A percentile compares a stretch with the other conserved stretches of the same genome.
Conservation (phyloP, 805 yeast species). For the Candida coquimbonensis region DNA sequence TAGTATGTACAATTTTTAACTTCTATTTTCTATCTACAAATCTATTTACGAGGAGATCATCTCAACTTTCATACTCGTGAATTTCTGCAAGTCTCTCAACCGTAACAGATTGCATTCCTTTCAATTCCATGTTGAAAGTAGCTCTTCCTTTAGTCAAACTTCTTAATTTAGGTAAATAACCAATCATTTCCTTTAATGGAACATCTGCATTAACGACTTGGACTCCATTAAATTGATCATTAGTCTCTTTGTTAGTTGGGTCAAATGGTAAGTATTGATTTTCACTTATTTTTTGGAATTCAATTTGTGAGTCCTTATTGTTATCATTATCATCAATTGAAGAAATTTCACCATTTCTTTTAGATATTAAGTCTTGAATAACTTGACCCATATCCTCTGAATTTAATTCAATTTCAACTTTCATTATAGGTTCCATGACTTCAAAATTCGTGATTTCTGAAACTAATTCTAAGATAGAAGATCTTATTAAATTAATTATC, state of each 20-base stretch:
- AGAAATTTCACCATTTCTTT: conserved; percentile 66
- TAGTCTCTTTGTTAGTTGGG: conserved; percentile 32
- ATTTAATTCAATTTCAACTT: conserved; percentile 54
- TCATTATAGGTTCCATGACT: conserved; percentile 85
- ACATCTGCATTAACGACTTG: conserved; percentile 71
- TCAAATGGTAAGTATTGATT: conserved; percentile 71
- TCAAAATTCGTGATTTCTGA: conserved; percentile 31
- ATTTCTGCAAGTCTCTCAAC: conserved; percentile 40
- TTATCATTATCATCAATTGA: conserved; percentile 60
- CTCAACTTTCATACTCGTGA: conserved; percentile 15
- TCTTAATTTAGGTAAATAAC: conserved; percentile 71
- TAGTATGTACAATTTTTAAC: not conserved
- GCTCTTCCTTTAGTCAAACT: conserved; percentile 89
- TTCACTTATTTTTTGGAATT: conserved; percentile 53
- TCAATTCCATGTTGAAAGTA: conserved; percentile 68
- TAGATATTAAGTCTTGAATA: conserved; percentile 74
- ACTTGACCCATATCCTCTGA: conserved; percentile 77
- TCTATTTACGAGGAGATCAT: too few relatives aligned
- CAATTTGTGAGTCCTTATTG: conserved; percentile 30
- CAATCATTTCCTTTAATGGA: conserved; percentile 86
- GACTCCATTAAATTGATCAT: conserved; percentile 17
- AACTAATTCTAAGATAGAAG: conserved; percentile 36
- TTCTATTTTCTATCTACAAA: not conserved
- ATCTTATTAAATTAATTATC: conserved; percentile 40
- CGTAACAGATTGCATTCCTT: conserved; percentile 64